These are phyloP conservation scores for Colletotrichum musicola DNA, from an alignment of 2,329 filamentous ascomycete species.

Conservation along the genomic window DNA sequence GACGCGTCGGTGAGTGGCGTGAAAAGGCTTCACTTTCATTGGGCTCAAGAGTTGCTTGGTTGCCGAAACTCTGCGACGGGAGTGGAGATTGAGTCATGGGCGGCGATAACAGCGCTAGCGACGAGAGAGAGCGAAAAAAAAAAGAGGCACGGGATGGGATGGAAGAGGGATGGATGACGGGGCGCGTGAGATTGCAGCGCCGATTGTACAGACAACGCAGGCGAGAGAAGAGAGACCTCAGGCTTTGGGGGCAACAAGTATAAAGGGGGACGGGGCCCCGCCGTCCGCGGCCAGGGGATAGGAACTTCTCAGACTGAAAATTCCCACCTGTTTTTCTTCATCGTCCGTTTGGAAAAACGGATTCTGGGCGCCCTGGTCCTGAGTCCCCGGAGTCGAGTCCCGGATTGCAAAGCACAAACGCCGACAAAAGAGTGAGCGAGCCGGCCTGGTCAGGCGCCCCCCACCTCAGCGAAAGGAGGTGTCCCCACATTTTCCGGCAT, in stretches of 20 bases:
- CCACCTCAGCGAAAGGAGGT: slow-evolving; percentile 24
- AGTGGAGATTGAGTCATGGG: slow-evolving; percentile 30
- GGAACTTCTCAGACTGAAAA: slow-evolving; percentile 12
- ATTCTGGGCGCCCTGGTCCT: slow-evolving; percentile 31
- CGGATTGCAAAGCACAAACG: slow-evolving; percentile 31
- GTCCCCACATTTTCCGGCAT: slow-evolving; percentile 31
- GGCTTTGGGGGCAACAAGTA: slow-evolving; percentile 35
- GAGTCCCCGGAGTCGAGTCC: slow-evolving; percentile 32
- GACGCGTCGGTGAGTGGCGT: neutral
- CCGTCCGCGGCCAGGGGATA: slow-evolving; percentile 35
- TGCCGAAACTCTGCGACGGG: slow-evolving; percentile 1
- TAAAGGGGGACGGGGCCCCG: slow-evolving; percentile 37
- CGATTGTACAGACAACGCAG: slow-evolving; percentile 38
- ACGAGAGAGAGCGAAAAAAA: neutral
- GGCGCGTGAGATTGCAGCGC: too few species aligned
- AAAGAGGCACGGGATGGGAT: slow-evolving; percentile 19
- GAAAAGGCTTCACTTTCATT: slow-evolving; percentile 24
- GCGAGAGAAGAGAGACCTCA: slow-evolving; percentile 30
- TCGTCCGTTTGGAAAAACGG: slow-evolving; percentile 24
- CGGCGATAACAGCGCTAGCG: slow-evolving; percentile 15
- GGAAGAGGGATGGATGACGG: slow-evolving; percentile 23
- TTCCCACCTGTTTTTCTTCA: slow-evolving; percentile 30
- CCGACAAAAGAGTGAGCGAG: slow-evolving; percentile 26
- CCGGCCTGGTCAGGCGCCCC: slow-evolving; percentile 24
- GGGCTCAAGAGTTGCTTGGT: neutral